These are phyloP conservation scores for Pseudogymnoascus sp. DNA, from an alignment of 2,329 filamentous ascomycete species.

Conservation along the genomic window DNA sequence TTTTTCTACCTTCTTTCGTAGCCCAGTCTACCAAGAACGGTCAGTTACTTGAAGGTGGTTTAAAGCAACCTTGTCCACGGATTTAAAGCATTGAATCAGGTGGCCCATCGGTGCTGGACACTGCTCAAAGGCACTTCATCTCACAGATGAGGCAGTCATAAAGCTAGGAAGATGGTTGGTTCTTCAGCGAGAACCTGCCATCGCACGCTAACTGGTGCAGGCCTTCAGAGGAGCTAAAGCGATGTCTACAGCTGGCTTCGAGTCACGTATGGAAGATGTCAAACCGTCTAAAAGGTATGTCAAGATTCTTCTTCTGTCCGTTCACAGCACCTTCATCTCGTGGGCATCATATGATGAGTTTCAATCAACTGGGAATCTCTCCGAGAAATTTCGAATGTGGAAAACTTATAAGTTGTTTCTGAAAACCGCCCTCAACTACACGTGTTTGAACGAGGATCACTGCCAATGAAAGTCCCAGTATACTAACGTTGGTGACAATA, in stretches of 20 bases:
- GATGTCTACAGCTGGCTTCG: constrained; percentile 68
- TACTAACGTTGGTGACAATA: constrained; percentile 35
- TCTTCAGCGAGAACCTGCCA: constrained; percentile 13
- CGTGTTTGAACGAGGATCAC: neutral
- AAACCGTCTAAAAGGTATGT: constrained; percentile 87
- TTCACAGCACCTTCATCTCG: constrained; percentile 20
- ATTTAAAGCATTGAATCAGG: constrained; percentile 10
- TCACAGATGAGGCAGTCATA: constrained; percentile 1
- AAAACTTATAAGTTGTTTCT: constrained; percentile 79
- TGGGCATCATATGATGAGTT: constrained; percentile 64
- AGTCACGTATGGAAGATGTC: constrained; percentile 73
- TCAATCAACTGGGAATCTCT: constrained; percentile 99
- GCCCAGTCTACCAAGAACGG: constrained; percentile 11
- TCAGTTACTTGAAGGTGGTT: constrained; percentile 3
- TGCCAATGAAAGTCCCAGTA: neutral
- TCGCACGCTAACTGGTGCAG: constrained; percentile 18
- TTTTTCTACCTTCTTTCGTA: constrained; percentile 9
- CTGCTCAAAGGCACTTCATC: neutral
- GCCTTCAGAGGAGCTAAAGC: constrained; percentile 44
- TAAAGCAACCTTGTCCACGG: constrained; percentile 2
- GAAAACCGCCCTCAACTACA: constrained; percentile 34
- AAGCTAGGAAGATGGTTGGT: constrained; percentile 12
- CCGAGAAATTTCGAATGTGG: constrained; percentile 82
- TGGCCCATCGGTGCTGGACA: constrained; percentile 11
- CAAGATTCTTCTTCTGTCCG: constrained; percentile 16